Evolutionary conservation across 2,329 filamentous ascomycete species (phyloP), one percentile per base, ranked within the genome.

Genomic region (Leptographium flavum): DNA sequence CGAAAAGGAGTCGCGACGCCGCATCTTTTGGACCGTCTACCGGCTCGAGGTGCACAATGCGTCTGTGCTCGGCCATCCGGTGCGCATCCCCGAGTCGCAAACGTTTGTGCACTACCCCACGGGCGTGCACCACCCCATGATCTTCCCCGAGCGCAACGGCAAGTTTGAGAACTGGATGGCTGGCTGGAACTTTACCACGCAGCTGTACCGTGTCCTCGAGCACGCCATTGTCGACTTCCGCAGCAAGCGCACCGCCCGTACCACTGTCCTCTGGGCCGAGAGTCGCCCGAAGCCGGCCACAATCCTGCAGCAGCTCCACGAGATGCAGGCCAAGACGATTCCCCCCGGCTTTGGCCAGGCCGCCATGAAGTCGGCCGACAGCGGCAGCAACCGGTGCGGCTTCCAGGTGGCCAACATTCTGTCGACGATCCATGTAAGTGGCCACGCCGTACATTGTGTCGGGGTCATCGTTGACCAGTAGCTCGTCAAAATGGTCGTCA

Each of bases 171-270:
- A 42, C 46, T 76, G 73, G 73, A 56, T 76, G 5, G 62, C 63
- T 36, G 73, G 73, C 19, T 76, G 70, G 70, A 76, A 76, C 54
- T 74, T 74, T 48, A 70, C 66, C 7, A 74, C 70, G 1, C 71
- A 76, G 51, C 57, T 76, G 0, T 76, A 75, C 52, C 66, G 71
- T 5, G 62, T 75, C 10, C 56, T 77, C n/a, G 73, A 76, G 52
- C 70, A 76, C 49, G 39, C 39, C 15, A 40, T 40, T 31, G 21
- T 31, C 25, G 42, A 44, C 11, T 44, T 44, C 15, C 42, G 42
- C 19, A 28, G 33, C 33, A 38, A 17, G 9, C 17, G 33, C 4
- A 43, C 42, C 4, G 30, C 42, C 23, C 22, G n/a, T 22, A 43
- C 42, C 13, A 36, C 23, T 8, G 32, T 36, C 4, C 42, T 43